Evolutionary conservation across 371 early-diverging fungal genomes (phyloP).

Genomic region (Globomyces sp.): DNA sequence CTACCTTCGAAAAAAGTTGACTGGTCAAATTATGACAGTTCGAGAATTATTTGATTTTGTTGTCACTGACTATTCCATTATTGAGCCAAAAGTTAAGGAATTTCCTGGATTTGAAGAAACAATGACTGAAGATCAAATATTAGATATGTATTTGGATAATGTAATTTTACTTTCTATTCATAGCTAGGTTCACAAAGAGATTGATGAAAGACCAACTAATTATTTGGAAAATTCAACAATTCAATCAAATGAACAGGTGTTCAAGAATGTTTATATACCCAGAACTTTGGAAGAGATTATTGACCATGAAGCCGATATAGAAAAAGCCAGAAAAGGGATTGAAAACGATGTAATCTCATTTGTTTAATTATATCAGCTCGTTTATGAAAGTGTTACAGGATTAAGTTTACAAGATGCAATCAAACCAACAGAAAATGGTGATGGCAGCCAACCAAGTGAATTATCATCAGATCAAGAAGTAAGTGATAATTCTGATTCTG

Average conservation of each 20-base stretch:
- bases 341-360: slow-evolving; percentile 57
- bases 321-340: slow-evolving; percentile 68
- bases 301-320: slow-evolving; percentile 83
- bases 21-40: slow-evolving; percentile 63
- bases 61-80: slow-evolving; percentile 27
- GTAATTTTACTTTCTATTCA: slow-evolving; percentile 4
- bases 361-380: slow-evolving; percentile 31
- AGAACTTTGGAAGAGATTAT: slow-evolving; percentile 88
- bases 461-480: slow-evolving; percentile 31
- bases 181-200: slow-evolving; percentile 24
- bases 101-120: background rate
- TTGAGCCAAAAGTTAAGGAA: slow-evolving; percentile 6
- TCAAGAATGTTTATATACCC: slow-evolving; percentile 89
- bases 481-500: slow-evolving; percentile 44
- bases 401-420: slow-evolving; percentile 22
- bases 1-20: slow-evolving; percentile 76
- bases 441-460: slow-evolving; percentile 21
- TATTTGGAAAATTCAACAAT: slow-evolving; percentile 28
- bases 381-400: slow-evolving; percentile 40
- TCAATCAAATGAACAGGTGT: slow-evolving; percentile 84
- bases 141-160: slow-evolving; percentile 26
- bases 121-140: slow-evolving; percentile 25
- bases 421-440: background rate
- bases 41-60: slow-evolving; percentile 91
- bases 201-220: slow-evolving; percentile 24